Percentiles rank a stretch among this genome's conserved stretches.
Evolutionary conservation across 345 rosid genomes (phyloP).

Genomic region (Kernera saxatilis): DNA sequence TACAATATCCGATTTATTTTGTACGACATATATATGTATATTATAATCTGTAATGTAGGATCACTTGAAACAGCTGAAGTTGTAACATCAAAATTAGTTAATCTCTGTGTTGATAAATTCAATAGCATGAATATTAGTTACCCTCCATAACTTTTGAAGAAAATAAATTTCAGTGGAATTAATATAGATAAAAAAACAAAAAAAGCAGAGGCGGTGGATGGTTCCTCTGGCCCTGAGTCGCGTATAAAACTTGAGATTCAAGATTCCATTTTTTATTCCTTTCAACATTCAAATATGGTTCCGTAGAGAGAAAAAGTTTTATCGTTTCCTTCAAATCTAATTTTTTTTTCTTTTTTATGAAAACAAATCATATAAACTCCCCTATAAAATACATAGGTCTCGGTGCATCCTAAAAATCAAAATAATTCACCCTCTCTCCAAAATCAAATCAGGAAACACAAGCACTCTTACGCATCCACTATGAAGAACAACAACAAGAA

Average conservation of each 20-base stretch:
- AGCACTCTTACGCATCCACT: slow-evolving; percentile 6
- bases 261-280: slow-evolving; percentile 24
- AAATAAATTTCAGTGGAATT: not conserved
- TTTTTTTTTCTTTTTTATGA: not conserved
- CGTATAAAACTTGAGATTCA: slow-evolving; percentile 13
- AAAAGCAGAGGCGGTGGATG: slow-evolving; percentile 4
- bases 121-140: not conserved
- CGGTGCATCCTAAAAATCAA: not conserved
- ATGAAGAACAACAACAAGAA: slow-evolving; percentile 28
- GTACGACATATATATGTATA: not conserved
- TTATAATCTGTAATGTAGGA: not conserved
- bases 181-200: not conserved
- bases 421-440: not conserved
- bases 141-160: not conserved
- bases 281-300: slow-evolving; percentile 28
- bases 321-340: not conserved
- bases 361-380: not conserved
- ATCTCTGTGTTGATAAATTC: not conserved
- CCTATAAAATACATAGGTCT: slow-evolving; percentile 18
- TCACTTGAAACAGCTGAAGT: not conserved
- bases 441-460: not conserved
- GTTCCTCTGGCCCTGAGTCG: not conserved
- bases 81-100: not conserved
- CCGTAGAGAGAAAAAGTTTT: slow-evolving; percentile 4
- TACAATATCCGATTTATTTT: not conserved